A percentile compares a stretch with the other conserved stretches of the same genome.
Conservation (phyloP, 805 yeast genomes). For the Kuraishia cidri region DNA sequence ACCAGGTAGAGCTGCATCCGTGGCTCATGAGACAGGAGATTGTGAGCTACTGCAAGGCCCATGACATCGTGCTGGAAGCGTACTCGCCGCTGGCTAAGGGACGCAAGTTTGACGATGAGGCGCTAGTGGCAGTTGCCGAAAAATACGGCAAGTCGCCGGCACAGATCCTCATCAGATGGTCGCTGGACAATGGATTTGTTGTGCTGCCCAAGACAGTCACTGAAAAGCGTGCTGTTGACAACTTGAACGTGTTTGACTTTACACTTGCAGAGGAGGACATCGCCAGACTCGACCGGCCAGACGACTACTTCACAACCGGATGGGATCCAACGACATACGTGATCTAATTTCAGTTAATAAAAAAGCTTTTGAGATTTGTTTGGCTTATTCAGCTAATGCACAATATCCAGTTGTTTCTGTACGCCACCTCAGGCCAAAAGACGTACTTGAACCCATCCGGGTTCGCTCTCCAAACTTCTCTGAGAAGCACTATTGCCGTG, state of each 20-base stretch:
- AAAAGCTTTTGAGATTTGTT: no score
- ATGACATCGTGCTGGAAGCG: slow-evolving; percentile 48
- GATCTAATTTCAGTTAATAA: slow-evolving; percentile 36
- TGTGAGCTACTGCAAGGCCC: slow-evolving; percentile 28
- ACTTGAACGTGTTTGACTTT: slow-evolving; percentile 26
- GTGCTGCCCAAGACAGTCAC: slow-evolving; percentile 22
- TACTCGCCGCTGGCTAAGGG: slow-evolving; percentile 61
- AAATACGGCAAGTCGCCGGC: slow-evolving; percentile 41
- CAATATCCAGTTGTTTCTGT: background rate
- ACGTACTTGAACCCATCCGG: slow-evolving; percentile 1
- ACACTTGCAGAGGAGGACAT: slow-evolving; percentile 26
- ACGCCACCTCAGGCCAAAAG: slow-evolving; percentile 3
- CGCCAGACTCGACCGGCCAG: slow-evolving; percentile 22
- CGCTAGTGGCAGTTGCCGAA: slow-evolving; percentile 30
- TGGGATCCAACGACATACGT: slow-evolving; percentile 25
- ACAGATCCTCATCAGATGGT: slow-evolving; percentile 63
- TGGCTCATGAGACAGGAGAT: slow-evolving; percentile 38
- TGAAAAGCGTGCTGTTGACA: slow-evolving; percentile 21
- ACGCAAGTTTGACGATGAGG: slow-evolving; percentile 31
- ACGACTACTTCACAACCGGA: slow-evolving; percentile 19
- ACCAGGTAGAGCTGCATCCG: slow-evolving; percentile 43
- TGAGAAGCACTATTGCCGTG: slow-evolving; percentile 1
- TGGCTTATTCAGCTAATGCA: no score
- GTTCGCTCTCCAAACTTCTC: background rate
- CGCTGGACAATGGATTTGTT: slow-evolving; percentile 52